Conservation (phyloP, 306 rosid species). For the Casuarina glauca region DNA sequence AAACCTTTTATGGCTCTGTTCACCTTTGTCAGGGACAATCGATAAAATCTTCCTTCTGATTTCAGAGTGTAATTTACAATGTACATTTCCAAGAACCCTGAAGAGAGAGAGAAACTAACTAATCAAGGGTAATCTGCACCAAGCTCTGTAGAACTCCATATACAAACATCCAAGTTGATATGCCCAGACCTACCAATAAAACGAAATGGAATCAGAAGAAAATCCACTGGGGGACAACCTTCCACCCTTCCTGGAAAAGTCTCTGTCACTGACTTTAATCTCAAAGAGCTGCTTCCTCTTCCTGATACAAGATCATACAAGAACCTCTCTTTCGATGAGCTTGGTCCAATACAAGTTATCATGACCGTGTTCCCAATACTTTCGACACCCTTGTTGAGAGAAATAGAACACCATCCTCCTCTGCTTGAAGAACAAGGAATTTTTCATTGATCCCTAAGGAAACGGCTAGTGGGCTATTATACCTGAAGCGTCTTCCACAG, state of each 20-base stretch:
- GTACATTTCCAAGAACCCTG: background rate
- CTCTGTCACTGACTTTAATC: slow-evolving; percentile 31
- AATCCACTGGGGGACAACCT: slow-evolving; percentile 34
- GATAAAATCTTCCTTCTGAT: background rate
- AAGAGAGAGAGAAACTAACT: background rate
- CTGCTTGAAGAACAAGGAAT: slow-evolving; percentile 42
- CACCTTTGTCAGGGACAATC: background rate
- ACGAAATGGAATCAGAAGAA: slow-evolving; percentile 43
- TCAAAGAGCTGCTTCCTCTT: slow-evolving; percentile 33
- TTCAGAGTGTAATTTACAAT: background rate
- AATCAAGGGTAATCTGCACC: slow-evolving; percentile 25
- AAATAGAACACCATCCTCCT: slow-evolving; percentile 38
- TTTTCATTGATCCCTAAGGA: slow-evolving; percentile 24
- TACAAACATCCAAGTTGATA: slow-evolving; percentile 39
- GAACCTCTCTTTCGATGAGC: slow-evolving; percentile 25
- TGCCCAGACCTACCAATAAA: slow-evolving; percentile 31
- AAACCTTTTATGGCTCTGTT: background rate
- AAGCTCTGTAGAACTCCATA: slow-evolving; percentile 29
- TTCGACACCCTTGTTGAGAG: slow-evolving; percentile 32
- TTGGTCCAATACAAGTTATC: slow-evolving; percentile 40
- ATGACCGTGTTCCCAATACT: slow-evolving; percentile 21
- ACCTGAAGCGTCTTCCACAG: slow-evolving; percentile 43
- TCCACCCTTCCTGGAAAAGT: slow-evolving; percentile 28
- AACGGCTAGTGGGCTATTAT: slow-evolving; percentile 24
- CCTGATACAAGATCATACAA: slow-evolving; percentile 25